Conservation (phyloP, 768 basidiomycete genomes). For the Termitomyces sp. region DNA sequence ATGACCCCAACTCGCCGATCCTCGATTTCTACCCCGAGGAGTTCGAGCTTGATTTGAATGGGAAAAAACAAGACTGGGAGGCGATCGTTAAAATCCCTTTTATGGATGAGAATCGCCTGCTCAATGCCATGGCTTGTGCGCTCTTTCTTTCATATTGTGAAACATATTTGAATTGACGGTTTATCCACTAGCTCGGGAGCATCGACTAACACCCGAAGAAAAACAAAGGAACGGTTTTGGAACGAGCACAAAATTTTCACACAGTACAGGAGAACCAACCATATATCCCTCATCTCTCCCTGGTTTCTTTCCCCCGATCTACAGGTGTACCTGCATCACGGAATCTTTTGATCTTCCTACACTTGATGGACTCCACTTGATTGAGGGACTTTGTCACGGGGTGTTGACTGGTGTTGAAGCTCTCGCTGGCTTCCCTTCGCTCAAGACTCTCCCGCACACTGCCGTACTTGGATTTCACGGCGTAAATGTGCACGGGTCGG, state of each 20-base stretch:
- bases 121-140: slow-evolving; percentile 81
- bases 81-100: slow-evolving; percentile 99
- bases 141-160: background rate
- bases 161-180: background rate
- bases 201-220: slow-evolving; percentile 76
- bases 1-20: slow-evolving; percentile 78
- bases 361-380: slow-evolving; percentile 77
- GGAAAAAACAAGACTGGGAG: slow-evolving; percentile 99
- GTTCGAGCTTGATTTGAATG: slow-evolving; percentile 93
- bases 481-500: slow-evolving; percentile 90
- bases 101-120: slow-evolving; percentile 77
- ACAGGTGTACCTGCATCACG: slow-evolving; percentile 76
- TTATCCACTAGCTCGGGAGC: slow-evolving; percentile 59
- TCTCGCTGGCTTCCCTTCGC: slow-evolving; percentile 94
- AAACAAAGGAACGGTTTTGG: slow-evolving; percentile 72
- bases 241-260: slow-evolving; percentile 77
- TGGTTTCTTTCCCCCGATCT: slow-evolving; percentile 89
- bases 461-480: slow-evolving; percentile 79
- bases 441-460: slow-evolving; percentile 82
- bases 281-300: slow-evolving; percentile 89
- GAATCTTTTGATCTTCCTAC: slow-evolving; percentile 88
- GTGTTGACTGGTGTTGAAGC: slow-evolving; percentile 83
- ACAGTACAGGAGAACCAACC: slow-evolving; percentile 58
- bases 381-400: slow-evolving; percentile 85
- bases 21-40: slow-evolving; percentile 91